Percentiles rank a stretch among this genome's conserved stretches.
Conservation (phyloP, 2,329 filamentous ascomycete species). For the Sporothrix curviconia region DNA sequence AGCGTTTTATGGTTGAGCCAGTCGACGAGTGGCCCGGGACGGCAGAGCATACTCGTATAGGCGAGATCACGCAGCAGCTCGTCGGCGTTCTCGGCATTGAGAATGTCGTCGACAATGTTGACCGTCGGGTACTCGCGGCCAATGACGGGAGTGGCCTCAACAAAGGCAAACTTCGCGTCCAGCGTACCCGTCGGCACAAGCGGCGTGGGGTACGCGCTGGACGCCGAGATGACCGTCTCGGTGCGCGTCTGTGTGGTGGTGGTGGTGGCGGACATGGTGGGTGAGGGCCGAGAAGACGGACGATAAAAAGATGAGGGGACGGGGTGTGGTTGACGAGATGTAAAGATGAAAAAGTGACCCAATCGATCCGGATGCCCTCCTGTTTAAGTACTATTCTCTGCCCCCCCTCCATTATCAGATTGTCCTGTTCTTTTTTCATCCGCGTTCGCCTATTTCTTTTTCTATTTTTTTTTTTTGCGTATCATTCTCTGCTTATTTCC, state of each 20-base stretch:
- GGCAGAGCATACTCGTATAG: constrained; percentile 39
- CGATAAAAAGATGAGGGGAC: too few relatives aligned
- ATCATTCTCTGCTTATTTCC: neutral
- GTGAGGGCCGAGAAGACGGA: neutral
- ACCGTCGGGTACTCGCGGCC: constrained; percentile 44
- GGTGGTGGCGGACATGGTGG: neutral
- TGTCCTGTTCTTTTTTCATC: too few relatives aligned
- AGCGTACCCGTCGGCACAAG: constrained; percentile 30
- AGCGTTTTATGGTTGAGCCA: too few relatives aligned
- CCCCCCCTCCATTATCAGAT: too few relatives aligned
- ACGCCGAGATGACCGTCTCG: neutral
- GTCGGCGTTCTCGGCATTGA: constrained; percentile 45
- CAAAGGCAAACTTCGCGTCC: constrained; percentile 36
- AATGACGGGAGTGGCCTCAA: constrained; percentile 48
- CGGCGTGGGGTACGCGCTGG: constrained; percentile 12
- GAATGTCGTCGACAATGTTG: constrained; percentile 46
- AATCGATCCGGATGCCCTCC: too few relatives aligned
- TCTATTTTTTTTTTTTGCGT: neutral
- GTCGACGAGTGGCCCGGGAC: too few relatives aligned
- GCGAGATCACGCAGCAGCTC: constrained; percentile 53
- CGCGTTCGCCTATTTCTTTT: neutral
- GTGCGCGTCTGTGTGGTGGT: neutral
- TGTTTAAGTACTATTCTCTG: too few relatives aligned
- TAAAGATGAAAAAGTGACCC: too few relatives aligned
- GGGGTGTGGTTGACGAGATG: too few relatives aligned